Percentiles rank a stretch among this genome's conserved stretches.
Conservation (phyloP, 495 filamentous ascomycete species). For the Rhypophila decipiens region DNA sequence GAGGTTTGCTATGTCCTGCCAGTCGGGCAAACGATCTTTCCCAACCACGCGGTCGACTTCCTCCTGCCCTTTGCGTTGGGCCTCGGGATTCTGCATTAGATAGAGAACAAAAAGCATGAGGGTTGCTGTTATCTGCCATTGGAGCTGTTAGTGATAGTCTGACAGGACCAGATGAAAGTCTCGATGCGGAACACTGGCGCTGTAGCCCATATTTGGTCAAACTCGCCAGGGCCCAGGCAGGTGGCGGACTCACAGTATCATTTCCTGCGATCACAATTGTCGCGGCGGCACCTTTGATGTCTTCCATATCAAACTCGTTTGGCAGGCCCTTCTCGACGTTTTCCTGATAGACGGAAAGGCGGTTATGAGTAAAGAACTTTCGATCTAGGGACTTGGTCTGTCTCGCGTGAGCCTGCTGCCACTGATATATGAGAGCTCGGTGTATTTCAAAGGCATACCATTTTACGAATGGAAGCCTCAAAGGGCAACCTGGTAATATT, state of each 20-base stretch:
- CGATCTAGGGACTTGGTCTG: constrained; percentile 7
- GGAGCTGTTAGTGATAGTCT: background rate
- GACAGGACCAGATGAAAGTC: too few relatives aligned
- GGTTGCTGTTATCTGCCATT: constrained; percentile 29
- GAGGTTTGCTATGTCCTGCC: constrained; percentile 43
- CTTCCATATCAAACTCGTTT: constrained; percentile 35
- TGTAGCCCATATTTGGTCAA: too few relatives aligned
- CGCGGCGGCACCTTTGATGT: constrained; percentile 44
- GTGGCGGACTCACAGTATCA: constrained; percentile 40
- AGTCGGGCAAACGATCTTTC: constrained; percentile 39
- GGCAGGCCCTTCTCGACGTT: constrained; percentile 17
- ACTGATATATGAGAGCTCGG: background rate
- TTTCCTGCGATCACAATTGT: constrained; percentile 46
- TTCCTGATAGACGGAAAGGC: constrained; percentile 19
- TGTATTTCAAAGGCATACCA: constrained; percentile 10
- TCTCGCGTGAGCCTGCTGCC: background rate
- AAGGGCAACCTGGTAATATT: constrained; percentile 25
- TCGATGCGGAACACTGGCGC: too few relatives aligned
- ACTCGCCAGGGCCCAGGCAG: too few relatives aligned
- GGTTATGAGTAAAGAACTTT: constrained; percentile 28
- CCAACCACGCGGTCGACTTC: constrained; percentile 53
- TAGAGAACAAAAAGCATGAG: constrained; percentile 35
- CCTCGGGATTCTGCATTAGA: constrained; percentile 37
- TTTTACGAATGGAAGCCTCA: constrained; percentile 18
- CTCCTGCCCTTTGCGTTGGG: constrained; percentile 47